Percentiles rank a stretch among this genome's conserved stretches.
These are phyloP conservation scores for Eucalyptus pauciflora DNA, from an alignment of 345 rosid genomes.

Conservation along the genomic window DNA sequence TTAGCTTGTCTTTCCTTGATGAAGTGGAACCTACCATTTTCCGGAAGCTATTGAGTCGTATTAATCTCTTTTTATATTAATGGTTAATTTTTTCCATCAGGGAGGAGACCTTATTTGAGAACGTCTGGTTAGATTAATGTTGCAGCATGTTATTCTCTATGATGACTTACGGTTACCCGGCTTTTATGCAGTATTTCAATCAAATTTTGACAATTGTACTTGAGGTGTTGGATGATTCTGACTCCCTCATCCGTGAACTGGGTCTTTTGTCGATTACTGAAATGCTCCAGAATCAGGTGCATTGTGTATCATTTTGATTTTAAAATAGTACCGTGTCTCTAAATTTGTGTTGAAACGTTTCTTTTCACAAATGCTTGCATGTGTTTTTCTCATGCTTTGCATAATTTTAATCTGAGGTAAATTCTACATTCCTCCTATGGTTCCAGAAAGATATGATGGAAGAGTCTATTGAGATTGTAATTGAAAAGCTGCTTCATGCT, in stretches of 20 bases:
- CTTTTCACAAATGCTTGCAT: not conserved
- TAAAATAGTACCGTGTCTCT: not conserved
- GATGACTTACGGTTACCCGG: not conserved
- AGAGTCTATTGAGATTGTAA: slow-evolving; percentile 40
- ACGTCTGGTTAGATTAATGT: not conserved
- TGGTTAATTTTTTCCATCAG: not conserved
- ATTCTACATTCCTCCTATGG: not conserved
- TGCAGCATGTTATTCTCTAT: not conserved
- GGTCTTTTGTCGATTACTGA: slow-evolving; percentile 23
- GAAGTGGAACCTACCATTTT: not conserved
- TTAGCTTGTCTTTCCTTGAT: not conserved
- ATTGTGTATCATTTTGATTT: not conserved
- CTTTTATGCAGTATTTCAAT: slow-evolving; percentile 40
- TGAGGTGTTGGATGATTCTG: slow-evolving; percentile 38
- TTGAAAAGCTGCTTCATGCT: slow-evolving; percentile 40
- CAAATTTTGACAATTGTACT: slow-evolving; percentile 35
- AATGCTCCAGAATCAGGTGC: slow-evolving; percentile 41
- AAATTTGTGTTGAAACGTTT: not conserved
- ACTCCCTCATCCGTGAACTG: slow-evolving; percentile 25
- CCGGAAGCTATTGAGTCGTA: not conserved
- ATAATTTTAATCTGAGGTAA: not conserved
- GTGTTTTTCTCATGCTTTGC: not conserved
- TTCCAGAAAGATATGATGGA: slow-evolving; percentile 40
- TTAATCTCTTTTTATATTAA: not conserved
- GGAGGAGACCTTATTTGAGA: not conserved